phyloP scores from a whole-genome alignment of 164 flowering plant species.

The Dillenia turbinata region DNA sequence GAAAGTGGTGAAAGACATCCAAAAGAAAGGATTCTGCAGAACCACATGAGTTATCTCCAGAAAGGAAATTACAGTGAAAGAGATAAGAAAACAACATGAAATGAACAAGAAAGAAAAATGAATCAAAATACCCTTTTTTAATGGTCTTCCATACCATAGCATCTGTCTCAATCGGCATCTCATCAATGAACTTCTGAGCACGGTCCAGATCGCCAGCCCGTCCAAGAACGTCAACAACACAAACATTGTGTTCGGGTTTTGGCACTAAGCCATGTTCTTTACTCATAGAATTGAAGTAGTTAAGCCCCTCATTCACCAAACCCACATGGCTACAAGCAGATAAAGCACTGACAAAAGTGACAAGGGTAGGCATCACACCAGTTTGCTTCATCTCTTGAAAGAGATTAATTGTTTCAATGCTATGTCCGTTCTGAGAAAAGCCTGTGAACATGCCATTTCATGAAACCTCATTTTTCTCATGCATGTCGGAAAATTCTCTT shows the following conservation, averaged over 20 bases:
- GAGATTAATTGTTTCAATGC: constrained; percentile 23
- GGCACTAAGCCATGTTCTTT: constrained; percentile 19
- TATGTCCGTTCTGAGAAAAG: constrained; percentile 31
- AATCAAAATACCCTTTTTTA: constrained; percentile 5
- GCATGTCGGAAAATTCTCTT: constrained; percentile 16
- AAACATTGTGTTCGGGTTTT: constrained; percentile 27
- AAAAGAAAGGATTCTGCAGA: too few relatives aligned
- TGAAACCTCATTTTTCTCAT: constrained; percentile 28
- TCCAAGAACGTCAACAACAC: constrained; percentile 32
- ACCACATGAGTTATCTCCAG: too few relatives aligned
- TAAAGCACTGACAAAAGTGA: constrained; percentile 29
- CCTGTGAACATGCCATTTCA: constrained; percentile 33
- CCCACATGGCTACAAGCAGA: constrained; percentile 40
- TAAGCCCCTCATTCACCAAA: constrained; percentile 25
- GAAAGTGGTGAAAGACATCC: too few relatives aligned
- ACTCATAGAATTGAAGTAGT: constrained; percentile 28
- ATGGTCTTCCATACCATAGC: constrained; percentile 38
- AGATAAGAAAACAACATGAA: too few relatives aligned
- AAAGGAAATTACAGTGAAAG: too few relatives aligned
- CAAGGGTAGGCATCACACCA: constrained; percentile 22
- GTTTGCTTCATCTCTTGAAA: constrained; percentile 25
- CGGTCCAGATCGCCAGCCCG: constrained; percentile 25
- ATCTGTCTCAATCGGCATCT: constrained; percentile 28
- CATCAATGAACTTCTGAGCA: constrained; percentile 23
- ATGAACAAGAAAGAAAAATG: too few relatives aligned